These are phyloP conservation scores for Boletellus dicymbophilus DNA, from an alignment of 1,284 basidiomycete species.

Conservation along the genomic window DNA sequence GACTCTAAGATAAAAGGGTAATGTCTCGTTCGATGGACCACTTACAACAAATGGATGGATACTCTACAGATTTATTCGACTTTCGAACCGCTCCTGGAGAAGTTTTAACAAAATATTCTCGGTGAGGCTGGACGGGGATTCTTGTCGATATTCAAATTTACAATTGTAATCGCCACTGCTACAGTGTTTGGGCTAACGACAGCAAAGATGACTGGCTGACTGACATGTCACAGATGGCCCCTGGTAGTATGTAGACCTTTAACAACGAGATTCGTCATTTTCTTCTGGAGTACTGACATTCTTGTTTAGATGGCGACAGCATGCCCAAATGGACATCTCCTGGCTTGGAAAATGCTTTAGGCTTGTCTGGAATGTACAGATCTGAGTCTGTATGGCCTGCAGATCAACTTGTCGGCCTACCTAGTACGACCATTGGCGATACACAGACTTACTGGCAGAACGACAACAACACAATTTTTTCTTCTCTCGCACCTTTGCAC, in stretches of 20 bases:
- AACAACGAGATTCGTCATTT: neutral
- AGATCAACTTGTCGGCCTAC: neutral
- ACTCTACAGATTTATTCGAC: neutral
- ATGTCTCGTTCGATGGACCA: too few species aligned
- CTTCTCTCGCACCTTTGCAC: neutral
- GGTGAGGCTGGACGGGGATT: slow-evolving; percentile 6
- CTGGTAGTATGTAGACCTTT: slow-evolving; percentile 14
- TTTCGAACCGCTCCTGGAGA: neutral
- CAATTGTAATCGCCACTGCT: neutral
- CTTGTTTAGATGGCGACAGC: slow-evolving; percentile 1
- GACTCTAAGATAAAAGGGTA: too few species aligned
- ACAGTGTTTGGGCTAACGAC: neutral
- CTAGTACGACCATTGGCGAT: neutral
- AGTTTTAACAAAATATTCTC: neutral
- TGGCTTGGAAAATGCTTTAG: slow-evolving; percentile 9
- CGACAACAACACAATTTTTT: neutral
- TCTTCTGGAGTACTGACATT: neutral
- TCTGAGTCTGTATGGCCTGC: neutral
- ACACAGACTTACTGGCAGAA: neutral
- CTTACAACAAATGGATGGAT: neutral
- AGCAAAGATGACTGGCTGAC: neutral
- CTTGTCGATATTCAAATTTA: slow-evolving; percentile 1
- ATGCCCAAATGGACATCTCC: neutral
- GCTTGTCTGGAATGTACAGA: neutral
- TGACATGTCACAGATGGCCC: neutral